Conservation (phyloP, 305 asterid genomes). For the Plantago coronopus region DNA sequence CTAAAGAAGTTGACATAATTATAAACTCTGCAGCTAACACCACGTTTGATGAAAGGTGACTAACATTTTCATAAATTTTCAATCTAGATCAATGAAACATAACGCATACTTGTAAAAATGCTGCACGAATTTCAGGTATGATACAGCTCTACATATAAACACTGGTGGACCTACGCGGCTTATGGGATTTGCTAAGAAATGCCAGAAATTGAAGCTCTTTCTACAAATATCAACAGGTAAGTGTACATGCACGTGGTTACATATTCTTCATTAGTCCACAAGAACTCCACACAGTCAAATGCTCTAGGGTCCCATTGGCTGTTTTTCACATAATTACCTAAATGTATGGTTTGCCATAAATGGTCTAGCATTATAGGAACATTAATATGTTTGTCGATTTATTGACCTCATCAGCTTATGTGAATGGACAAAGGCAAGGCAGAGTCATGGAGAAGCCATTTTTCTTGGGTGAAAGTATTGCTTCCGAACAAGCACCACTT, state of each 20-base stretch:
- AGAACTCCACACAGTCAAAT: not conserved
- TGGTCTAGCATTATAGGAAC: not conserved
- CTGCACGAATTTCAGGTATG: conserved; percentile 57
- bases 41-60: conserved; percentile 86
- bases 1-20: conserved; percentile 66
- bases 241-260: conserved; percentile 12
- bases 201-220: conserved; percentile 73
- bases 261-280: not conserved
- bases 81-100: not conserved
- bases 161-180: conserved; percentile 80
- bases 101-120: conserved; percentile 2
- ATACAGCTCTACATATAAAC: conserved; percentile 81
- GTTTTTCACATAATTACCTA: not conserved
- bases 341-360: not conserved
- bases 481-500: conserved; percentile 30
- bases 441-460: conserved; percentile 80
- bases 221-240: conserved; percentile 74
- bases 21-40: conserved; percentile 92
- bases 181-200: conserved; percentile 71
- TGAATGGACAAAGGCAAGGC: conserved; percentile 88
- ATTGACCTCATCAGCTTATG: conserved; percentile 59
- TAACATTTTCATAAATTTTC: not conserved
- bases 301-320: not conserved
- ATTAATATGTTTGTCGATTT: not conserved
- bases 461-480: conserved; percentile 60